Evolutionary conservation across 2,329 filamentous ascomycete species (phyloP), one percentile per base, ranked within the genome.

Genomic region (Cytospora schulzeri): DNA sequence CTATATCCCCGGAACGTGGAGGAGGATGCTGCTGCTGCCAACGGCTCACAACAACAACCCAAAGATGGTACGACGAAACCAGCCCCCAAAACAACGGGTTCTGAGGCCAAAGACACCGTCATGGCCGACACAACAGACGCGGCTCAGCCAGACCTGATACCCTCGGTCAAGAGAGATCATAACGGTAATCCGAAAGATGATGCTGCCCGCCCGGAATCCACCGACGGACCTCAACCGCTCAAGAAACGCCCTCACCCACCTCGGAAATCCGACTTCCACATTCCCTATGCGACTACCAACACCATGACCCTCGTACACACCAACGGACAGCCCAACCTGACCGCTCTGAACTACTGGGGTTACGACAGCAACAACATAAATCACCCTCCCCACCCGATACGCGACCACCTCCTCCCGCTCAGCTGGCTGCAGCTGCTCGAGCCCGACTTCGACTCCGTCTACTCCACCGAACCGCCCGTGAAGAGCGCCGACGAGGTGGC

Each of bases 401-500:
- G 90, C 75, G 89, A 85, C 19, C 89, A 95, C 73, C 86, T 99
- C 59, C 89, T 94, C 71, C 87, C 90, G 6, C 81, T 98, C 33
- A 94, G 92, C 31, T 99, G 94, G 93, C 85, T 99, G 2, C 94
- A 98, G 76, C 86, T 99, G 6, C 79, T 97, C 19, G 84, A 90
- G 28, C 95, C 95, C 0, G 79, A 85, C 41, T 80, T 87, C 33
- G 95, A 98, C 75, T 83, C 85, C 0, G 86, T 90, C 4, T 97
- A 96, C 76, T 77, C 81, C 35, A 83, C 85, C 29, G 84, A 89
- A 60, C 90, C 92, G 0, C 81, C 86, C 0, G 73, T 78, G 0
- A 80, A 89, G 1, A 71, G 87, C 0, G 80, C 87, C 0, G 85
- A 88, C 19, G 83, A 85, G 28, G 80, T 98, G 2, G 80, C 85